Evolutionary conservation across 495 filamentous ascomycete species (phyloP), one percentile per base, ranked within the genome.

Genomic region (Podospora appendiculata): DNA sequence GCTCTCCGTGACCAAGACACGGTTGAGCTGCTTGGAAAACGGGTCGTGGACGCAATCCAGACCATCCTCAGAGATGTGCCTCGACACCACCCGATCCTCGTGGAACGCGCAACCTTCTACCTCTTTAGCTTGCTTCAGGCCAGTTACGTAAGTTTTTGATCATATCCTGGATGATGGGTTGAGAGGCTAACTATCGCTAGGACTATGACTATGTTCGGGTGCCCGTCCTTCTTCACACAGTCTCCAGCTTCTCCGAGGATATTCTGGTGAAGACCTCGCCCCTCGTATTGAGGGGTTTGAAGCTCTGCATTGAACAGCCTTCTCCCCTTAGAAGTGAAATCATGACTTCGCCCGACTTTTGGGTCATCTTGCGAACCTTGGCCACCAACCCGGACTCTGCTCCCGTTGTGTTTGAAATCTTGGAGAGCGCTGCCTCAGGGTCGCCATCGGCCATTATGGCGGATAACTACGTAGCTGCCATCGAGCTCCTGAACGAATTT

Each of bases 341-440:
- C 54, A 90, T 92, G 61, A 90, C 88, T 16, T 96, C 92, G 25
- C 93, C 93, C 1, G 94, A 99, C 58, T 96, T 99, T 68, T 99
- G 93, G 93, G 85, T 88, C 13, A 90, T 96, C 40, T 72, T 99
- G 36, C 81, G 88, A 54, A 82, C 81, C 9, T 74, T 99, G 35
- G 80, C 88, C 38, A 70, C 71, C 8, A 76, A 85, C 43, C 62
- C 78, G 12, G 84, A 88, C 41, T 82, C 85, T 1, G 84, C 89
- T 19, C 75, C 84, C 0, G 76, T 82, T 11, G 90, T 95, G 6
- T 96, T 96, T 64, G 82, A 87, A 38, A 82, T 97, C 10, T 75
- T 96, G 1, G 83, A 90, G 59, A 82, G 91, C 48, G 79, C 86
- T 9, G 77, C 83, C 13, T 77, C 80, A 3, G 74, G 75, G 16